Conservation (phyloP, 73 alveolate species). For the Paramecium sonneborni region DNA sequence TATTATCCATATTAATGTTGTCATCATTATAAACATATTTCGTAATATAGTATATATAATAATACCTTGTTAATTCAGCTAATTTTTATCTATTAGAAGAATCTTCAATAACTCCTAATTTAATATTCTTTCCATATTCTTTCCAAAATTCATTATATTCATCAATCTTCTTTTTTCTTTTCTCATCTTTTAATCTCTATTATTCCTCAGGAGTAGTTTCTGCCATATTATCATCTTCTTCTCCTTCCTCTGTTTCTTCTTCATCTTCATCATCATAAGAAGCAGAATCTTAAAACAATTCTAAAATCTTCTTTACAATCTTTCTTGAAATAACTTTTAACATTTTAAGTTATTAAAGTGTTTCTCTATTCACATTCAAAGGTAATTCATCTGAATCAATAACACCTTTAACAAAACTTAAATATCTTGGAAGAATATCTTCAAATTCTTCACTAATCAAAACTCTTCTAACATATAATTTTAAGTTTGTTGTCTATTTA, state of each 20-base stretch:
- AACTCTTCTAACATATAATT: conserved; percentile 98
- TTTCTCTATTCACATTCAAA: conserved; percentile 98
- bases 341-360: conserved; percentile 95
- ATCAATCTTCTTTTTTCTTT: conserved; percentile 70
- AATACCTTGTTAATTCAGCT: conserved; percentile 93
- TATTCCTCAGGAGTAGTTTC: conserved; percentile 81
- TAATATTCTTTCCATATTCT: conserved; percentile 95
- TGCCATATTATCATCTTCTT: conserved; percentile 78
- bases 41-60: conserved; percentile 56
- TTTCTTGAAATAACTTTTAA: conserved; percentile 95
- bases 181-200: conserved; percentile 76
- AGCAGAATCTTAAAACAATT: conserved; percentile 88
- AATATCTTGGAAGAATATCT: conserved; percentile 97
- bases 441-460: conserved; percentile 98
- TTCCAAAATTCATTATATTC: conserved; percentile 94
- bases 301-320: conserved; percentile 92
- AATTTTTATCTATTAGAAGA: conserved; percentile 97
- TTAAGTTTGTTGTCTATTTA: conserved; percentile 85
- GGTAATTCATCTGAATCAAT: conserved; percentile 99
- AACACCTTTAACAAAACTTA: conserved; percentile 98
- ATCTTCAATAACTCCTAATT: conserved; percentile 99
- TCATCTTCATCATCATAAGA: conserved; percentile 93
- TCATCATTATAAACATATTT: neutral
- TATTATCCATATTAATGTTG: neutral
- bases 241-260: conserved; percentile 86